A percentile compares a stretch with the other conserved stretches of the same genome.
Conservation (phyloP, 2,329 filamentous ascomycete species). For the Chrysoporthe puriensis region DNA sequence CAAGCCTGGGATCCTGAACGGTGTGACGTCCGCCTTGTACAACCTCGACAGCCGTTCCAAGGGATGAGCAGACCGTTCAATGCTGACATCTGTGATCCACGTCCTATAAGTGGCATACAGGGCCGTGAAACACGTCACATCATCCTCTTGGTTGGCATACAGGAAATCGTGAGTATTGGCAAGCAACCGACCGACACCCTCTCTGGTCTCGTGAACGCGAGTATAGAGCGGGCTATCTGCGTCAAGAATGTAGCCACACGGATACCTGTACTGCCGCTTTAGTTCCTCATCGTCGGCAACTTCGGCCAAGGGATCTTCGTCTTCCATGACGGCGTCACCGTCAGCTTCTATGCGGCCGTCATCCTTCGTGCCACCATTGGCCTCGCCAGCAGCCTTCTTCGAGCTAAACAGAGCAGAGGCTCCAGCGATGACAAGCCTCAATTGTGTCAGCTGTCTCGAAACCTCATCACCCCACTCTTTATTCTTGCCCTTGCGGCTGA, state of each 20-base stretch:
- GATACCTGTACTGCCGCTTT: conserved; percentile 84
- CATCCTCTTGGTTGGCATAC: conserved; percentile 83
- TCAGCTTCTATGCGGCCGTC: conserved; percentile 59
- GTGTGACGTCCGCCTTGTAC: conserved; percentile 82
- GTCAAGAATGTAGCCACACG: conserved; percentile 81
- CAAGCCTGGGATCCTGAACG: conserved; percentile 92
- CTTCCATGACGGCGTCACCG: conserved; percentile 48
- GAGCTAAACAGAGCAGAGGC: conserved; percentile 89
- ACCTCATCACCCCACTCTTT: conserved; percentile 99
- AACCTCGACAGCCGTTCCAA: conserved; percentile 85
- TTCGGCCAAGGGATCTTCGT: conserved; percentile 60
- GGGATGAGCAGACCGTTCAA: conserved; percentile 92
- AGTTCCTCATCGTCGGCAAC: conserved; percentile 80
- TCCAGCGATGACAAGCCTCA: conserved; percentile 88
- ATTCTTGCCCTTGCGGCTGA: conserved; percentile 91
- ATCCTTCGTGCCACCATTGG: conserved; percentile 49
- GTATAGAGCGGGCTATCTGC: conserved; percentile 66
- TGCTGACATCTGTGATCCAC: conserved; percentile 97
- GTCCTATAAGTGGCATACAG: conserved; percentile 90
- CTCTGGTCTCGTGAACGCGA: conserved; percentile 78
- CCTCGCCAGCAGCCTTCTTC: conserved; percentile 64
- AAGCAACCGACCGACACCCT: conserved; percentile 77
- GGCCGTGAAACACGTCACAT: conserved; percentile 92
- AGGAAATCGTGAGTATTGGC: conserved; percentile 86
- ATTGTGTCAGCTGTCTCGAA: conserved; percentile 82